These are phyloP conservation scores for Lagerstroemia speciosa DNA, from an alignment of 345 rosid species.

Conservation along the genomic window DNA sequence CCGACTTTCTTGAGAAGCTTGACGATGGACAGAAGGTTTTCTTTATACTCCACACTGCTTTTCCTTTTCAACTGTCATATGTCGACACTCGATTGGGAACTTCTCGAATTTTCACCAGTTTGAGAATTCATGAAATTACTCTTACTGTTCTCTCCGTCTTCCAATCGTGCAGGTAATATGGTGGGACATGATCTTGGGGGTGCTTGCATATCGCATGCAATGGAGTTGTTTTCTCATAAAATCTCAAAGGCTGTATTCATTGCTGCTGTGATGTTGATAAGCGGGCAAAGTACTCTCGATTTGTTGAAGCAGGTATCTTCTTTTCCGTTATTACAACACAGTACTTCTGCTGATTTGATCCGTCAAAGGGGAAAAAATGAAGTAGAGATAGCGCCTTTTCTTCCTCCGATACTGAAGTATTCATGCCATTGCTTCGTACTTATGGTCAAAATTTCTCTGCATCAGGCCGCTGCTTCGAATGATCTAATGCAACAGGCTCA, in stretches of 20 bases:
- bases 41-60: neutral
- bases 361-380: neutral
- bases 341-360: neutral
- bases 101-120: neutral
- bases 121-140: neutral
- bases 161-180: constrained; percentile 65
- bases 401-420: neutral
- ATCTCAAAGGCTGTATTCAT: constrained; percentile 65
- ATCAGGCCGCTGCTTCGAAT: constrained; percentile 30
- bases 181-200: constrained; percentile 97
- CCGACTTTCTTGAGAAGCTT: constrained; percentile 67
- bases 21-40: constrained; percentile 63
- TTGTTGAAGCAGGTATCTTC: constrained; percentile 59
- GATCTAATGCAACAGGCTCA: constrained; percentile 73
- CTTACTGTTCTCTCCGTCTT: neutral
- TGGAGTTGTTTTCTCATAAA: constrained; percentile 77
- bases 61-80: neutral
- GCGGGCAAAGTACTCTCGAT: constrained; percentile 72
- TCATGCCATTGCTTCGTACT: neutral
- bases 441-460: neutral
- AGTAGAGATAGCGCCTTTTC: neutral
- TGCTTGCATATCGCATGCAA: constrained; percentile 69
- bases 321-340: neutral
- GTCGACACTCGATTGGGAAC: neutral
- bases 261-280: constrained; percentile 72